Percentiles rank a stretch among this genome's conserved stretches.
Evolutionary conservation across 2,329 filamentous ascomycete species (phyloP).

Genomic region (Bipolaris victoriae): DNA sequence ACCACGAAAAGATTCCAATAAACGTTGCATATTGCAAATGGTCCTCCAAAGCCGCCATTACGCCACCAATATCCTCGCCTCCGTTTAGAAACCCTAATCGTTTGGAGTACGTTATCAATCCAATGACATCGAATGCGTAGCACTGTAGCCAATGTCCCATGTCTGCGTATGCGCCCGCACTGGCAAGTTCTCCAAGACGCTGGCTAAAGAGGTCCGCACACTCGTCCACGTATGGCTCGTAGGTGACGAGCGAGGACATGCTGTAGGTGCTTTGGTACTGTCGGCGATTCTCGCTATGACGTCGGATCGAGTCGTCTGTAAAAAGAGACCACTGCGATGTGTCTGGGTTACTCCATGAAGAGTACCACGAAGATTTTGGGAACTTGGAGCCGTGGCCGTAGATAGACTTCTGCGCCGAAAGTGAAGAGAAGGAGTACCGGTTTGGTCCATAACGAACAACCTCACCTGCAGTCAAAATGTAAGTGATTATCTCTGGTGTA

Average conservation of each 20-base stretch:
- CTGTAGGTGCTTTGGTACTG: constrained; percentile 24
- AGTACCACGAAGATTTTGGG: constrained; percentile 29
- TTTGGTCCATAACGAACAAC: constrained; percentile 19
- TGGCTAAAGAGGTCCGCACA: constrained; percentile 41
- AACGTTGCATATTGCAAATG: constrained; percentile 11
- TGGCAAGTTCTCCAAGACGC: constrained; percentile 37
- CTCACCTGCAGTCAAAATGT: constrained; percentile 6
- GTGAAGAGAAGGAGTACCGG: constrained; percentile 14
- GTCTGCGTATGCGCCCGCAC: constrained; percentile 21
- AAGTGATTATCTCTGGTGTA: background rate
- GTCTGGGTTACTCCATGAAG: constrained; percentile 18
- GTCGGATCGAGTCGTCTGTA: constrained; percentile 44
- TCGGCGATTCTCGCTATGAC: constrained; percentile 48
- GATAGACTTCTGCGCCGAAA: constrained; percentile 21
- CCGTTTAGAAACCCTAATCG: constrained; percentile 25
- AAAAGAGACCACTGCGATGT: constrained; percentile 47
- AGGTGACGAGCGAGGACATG: constrained; percentile 43
- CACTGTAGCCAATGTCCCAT: constrained; percentile 42
- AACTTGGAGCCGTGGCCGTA: constrained; percentile 30
- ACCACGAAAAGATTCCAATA: constrained; percentile 29
- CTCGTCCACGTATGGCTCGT: constrained; percentile 49
- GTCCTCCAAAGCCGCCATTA: constrained; percentile 13
- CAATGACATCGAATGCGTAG: constrained; percentile 52
- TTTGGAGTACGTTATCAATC: constrained; percentile 29
- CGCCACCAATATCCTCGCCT: constrained; percentile 19